phyloP scores from a whole-genome alignment of 805 yeast species.

The Candida gorgasii region DNA sequence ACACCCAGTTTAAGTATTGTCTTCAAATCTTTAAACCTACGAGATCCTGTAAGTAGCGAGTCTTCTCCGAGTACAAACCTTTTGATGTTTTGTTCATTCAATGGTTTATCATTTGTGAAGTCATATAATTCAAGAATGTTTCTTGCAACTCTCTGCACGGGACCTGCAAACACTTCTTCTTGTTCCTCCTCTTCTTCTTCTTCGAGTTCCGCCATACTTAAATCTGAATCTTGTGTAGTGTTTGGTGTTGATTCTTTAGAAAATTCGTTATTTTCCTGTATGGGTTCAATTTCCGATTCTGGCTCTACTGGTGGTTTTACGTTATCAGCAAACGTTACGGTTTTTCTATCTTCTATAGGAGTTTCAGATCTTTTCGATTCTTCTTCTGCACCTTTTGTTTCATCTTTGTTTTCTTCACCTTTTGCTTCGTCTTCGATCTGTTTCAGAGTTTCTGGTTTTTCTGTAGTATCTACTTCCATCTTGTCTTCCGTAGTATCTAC shows the following conservation, averaged over 20 bases:
- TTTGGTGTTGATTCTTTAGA: background rate
- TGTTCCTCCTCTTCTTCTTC: slow-evolving; percentile 7
- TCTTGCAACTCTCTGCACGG: slow-evolving; percentile 58
- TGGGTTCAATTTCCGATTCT: background rate
- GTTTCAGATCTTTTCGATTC: background rate
- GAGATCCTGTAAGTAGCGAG: slow-evolving; percentile 50
- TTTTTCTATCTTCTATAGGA: slow-evolving; percentile 9
- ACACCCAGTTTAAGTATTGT: slow-evolving; percentile 46
- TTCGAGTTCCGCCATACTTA: background rate
- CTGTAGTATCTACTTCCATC: too few relatives aligned
- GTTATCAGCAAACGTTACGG: slow-evolving; percentile 16
- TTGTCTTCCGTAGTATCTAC: too few relatives aligned
- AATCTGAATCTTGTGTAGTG: background rate
- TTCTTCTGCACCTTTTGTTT: slow-evolving; percentile 5
- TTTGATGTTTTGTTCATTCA: slow-evolving; percentile 30
- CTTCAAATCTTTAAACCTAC: slow-evolving; percentile 56
- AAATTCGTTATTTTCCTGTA: too few relatives aligned
- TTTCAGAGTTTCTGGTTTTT: background rate
- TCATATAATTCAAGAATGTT: slow-evolving; percentile 57
- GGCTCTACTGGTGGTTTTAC: slow-evolving; percentile 5
- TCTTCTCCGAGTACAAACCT: slow-evolving; percentile 61
- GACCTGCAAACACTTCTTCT: slow-evolving; percentile 58
- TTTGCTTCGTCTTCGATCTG: slow-evolving; percentile 1
- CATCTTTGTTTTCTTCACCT: slow-evolving; percentile 1
- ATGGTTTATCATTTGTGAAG: slow-evolving; percentile 37